phyloP scores from a whole-genome alignment of 192 early-diverging fungal genomes.

The Coemansia sp. region DNA sequence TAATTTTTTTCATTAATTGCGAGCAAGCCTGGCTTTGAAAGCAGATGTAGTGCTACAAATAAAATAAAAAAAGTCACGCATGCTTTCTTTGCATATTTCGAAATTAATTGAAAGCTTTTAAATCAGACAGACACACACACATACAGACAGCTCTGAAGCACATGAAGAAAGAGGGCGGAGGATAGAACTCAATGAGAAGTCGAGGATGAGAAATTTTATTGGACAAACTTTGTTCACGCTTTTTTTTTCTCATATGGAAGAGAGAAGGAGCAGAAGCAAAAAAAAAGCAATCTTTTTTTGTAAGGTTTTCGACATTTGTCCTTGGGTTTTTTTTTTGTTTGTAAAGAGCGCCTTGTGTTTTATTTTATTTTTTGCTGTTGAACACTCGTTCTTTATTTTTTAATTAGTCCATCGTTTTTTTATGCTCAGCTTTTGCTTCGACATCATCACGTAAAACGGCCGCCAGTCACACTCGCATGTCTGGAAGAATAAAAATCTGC shows the following conservation, averaged over 20 bases:
- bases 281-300: too few species aligned
- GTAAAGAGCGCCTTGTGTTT: not conserved
- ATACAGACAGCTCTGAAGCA: not conserved
- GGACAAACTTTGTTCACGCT: too few species aligned
- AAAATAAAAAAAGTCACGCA: not conserved
- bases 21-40: not conserved
- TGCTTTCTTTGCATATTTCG: not conserved
- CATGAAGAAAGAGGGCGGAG: too few species aligned
- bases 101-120: not conserved
- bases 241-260: too few species aligned
- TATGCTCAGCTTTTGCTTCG: not conserved
- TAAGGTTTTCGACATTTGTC: too few species aligned
- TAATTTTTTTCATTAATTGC: not conserved
- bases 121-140: not conserved
- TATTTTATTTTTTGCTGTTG: not conserved
- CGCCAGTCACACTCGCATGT: not conserved
- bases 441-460: not conserved
- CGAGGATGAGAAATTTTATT: too few species aligned
- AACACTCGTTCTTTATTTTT: not conserved
- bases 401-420: not conserved
- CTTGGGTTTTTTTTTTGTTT: not conserved
- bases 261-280: too few species aligned
- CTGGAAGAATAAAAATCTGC: not conserved
- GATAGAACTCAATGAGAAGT: too few species aligned
- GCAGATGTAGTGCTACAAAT: not conserved